These are phyloP conservation scores for Pseudogymnoascus verrucosus DNA, from an alignment of 2,329 filamentous ascomycete genomes.

Conservation along the genomic window DNA sequence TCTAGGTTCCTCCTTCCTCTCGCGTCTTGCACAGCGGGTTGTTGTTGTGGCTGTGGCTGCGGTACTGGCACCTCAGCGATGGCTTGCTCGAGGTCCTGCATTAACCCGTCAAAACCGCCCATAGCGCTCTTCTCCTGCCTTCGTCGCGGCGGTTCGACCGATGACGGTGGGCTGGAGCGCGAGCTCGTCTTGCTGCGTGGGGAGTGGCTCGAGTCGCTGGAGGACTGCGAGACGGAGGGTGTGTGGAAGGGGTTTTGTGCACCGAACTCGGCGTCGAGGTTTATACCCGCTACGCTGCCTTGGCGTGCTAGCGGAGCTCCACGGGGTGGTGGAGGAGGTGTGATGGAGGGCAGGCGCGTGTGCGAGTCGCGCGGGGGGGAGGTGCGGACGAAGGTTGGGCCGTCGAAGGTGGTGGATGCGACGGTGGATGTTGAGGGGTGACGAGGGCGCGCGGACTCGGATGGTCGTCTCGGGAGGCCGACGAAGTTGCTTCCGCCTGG, in stretches of 20 bases:
- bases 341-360: not conserved
- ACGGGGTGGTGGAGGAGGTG: conserved; percentile 15
- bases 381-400: not conserved
- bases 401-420: not conserved
- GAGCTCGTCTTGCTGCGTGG: conserved; percentile 54
- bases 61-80: not conserved
- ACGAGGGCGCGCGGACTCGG: not conserved
- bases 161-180: conserved; percentile 48
- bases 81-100: not conserved
- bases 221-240: conserved; percentile 56
- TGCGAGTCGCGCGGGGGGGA: not conserved
- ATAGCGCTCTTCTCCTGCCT: not conserved
- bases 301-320: conserved; percentile 9
- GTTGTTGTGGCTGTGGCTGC: not conserved
- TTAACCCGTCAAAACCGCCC: not conserved
- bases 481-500: not conserved
- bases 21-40: not conserved
- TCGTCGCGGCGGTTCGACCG: conserved; percentile 20
- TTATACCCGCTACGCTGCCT: conserved; percentile 28
- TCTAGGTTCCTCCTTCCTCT: conserved; percentile 10
- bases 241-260: conserved; percentile 57
- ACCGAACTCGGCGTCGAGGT: conserved; percentile 53
- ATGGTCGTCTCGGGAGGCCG: not conserved
- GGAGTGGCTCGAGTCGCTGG: conserved; percentile 54
- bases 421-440: not conserved